Evolutionary conservation across 805 yeast genomes (phyloP), one percentile per base, ranked within the genome.

Genomic region (Clavispora fructus): DNA sequence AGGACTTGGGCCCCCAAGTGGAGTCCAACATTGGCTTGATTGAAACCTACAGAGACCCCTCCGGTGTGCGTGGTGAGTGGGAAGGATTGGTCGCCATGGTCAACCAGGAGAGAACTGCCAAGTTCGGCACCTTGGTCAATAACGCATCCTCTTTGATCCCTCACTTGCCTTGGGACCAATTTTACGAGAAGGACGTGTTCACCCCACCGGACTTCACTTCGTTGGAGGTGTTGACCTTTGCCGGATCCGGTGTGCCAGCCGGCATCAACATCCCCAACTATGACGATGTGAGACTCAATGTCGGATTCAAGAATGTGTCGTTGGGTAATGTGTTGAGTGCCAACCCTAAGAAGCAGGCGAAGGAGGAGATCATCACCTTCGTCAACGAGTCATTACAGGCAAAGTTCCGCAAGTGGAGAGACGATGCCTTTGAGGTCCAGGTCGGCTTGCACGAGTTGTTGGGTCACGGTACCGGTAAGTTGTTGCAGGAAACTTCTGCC

Each of bases 171-270:
- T 89, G 97, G 97, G 77, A 75, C 48, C 62, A 70, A 46, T 78
- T 74, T 23, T 88, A 74, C 60, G 97, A 89, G 65, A 89, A 89
- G 65, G 94, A 87, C 60, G 75, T 60, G n/a, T 89, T 89, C 65
- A 83, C 87, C 41, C 92, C 96, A 25, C 97, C 97, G 17, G 97
- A 89, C 65, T 89, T 89, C 68, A 87, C 96, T 5, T 87, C 95
- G 1, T 74, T 89, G 56, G 97, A 89, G 65, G 96, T 89, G 3
- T 71, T 89, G 59, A 85, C 96, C 1, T 88, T 89, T 72, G 87
- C 95, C 0, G 92, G 95, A 3, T 80, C 90, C 32, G 96, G 96
- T 40, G 81, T 87, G 43, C 97, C 97, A 13, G 95, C 95, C 0
- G 97, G 97, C 44, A 89, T 89, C 63, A 89, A 89, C 61, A 86